Evolutionary conservation across 2,329 filamentous ascomycete genomes (phyloP).

Genomic region (Colletotrichum karsti): DNA sequence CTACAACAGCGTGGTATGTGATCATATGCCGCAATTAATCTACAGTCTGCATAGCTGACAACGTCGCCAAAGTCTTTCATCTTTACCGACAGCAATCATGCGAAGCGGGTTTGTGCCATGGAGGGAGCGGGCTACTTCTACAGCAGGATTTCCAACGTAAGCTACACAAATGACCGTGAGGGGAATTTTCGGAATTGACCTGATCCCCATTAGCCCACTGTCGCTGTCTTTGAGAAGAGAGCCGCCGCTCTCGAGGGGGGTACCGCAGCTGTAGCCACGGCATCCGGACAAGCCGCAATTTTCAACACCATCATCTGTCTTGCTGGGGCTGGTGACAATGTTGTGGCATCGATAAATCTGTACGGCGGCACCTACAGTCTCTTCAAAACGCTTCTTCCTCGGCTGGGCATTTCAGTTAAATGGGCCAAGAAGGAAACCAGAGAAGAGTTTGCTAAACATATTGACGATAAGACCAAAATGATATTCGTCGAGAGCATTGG

Average conservation of each 20-base stretch:
- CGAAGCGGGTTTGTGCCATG: slow-evolving; percentile 91
- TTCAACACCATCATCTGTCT: slow-evolving; percentile 83
- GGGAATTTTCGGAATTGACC: not conserved
- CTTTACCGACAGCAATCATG: slow-evolving; percentile 96
- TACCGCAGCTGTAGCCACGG: slow-evolving; percentile 81
- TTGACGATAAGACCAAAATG: slow-evolving; percentile 92
- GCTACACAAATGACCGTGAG: slow-evolving; percentile 36
- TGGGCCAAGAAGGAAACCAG: slow-evolving; percentile 82
- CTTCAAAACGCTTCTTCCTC: slow-evolving; percentile 77
- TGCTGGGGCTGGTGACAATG: slow-evolving; percentile 93
- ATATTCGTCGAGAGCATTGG: slow-evolving; percentile 92
- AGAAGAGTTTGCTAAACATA: slow-evolving; percentile 87
- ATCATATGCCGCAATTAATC: not conserved
- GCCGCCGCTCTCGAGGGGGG: slow-evolving; percentile 93
- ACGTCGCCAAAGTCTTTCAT: slow-evolving; percentile 72
- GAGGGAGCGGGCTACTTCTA: slow-evolving; percentile 99
- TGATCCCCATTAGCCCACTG: slow-evolving; percentile 66
- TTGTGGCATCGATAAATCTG: slow-evolving; percentile 87
- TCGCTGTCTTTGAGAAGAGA: slow-evolving; percentile 94
- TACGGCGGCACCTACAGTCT: slow-evolving; percentile 98
- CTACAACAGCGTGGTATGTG: slow-evolving; percentile 5
- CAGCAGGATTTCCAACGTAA: slow-evolving; percentile 91
- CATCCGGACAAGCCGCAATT: slow-evolving; percentile 82
- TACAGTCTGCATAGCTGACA: not conserved
- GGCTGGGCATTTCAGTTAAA: slow-evolving; percentile 30